Conservation (phyloP, 176 grass and related monocot genomes). For the Bothriochloa decipiens region DNA sequence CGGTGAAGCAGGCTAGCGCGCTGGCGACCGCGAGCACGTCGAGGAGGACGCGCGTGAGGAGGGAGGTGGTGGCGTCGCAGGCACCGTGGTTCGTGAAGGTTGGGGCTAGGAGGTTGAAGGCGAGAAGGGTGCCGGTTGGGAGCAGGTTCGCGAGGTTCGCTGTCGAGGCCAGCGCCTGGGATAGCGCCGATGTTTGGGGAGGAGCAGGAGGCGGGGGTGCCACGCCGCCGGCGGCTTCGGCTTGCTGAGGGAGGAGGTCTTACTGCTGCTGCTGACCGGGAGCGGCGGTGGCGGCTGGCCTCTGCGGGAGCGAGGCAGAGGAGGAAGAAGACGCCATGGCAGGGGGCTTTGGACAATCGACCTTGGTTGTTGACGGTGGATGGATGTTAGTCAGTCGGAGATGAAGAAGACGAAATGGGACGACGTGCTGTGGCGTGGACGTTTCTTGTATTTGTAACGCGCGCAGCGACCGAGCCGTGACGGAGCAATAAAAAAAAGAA, state of each 20-base stretch:
- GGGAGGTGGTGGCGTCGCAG: constrained; percentile 60
- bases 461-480: no score
- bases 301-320: constrained; percentile 33
- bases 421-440: no score
- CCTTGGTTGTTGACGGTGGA: no score
- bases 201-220: no score
- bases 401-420: no score
- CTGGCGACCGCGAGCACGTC: constrained; percentile 59
- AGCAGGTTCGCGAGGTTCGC: constrained; percentile 79
- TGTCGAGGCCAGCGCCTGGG: constrained; percentile 62
- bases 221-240: no score
- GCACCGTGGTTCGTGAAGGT: constrained; percentile 82
- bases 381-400: no score
- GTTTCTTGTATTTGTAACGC: no score
- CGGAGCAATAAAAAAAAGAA: no score
- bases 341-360: no score
- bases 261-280: background rate
- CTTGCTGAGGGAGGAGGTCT: background rate
- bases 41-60: constrained; percentile 53
- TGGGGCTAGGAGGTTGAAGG: constrained; percentile 77
- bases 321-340: constrained; percentile 9
- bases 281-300: background rate
- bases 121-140: constrained; percentile 80
- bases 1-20: constrained; percentile 71
- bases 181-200: constrained; percentile 15